Evolutionary conservation across 768 basidiomycete genomes (phyloP).

Genomic region (Mycena pura): DNA sequence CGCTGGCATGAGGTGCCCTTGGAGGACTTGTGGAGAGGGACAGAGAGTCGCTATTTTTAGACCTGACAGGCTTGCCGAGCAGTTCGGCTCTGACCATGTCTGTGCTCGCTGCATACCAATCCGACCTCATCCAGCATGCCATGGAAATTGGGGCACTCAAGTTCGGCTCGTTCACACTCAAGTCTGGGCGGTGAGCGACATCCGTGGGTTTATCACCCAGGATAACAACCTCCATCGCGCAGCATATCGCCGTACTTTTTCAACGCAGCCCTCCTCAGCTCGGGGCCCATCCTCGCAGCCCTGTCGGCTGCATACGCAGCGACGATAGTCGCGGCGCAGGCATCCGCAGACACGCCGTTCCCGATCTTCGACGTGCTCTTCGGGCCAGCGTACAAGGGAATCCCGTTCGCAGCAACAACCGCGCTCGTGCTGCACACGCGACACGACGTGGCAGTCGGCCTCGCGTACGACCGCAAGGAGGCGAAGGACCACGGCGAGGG

Average conservation of each 20-base stretch:
- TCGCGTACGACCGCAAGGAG: conserved; percentile 95
- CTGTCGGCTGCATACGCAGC: conserved; percentile 85
- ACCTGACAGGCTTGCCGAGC: too few relatives aligned
- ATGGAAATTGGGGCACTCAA: conserved; percentile 78
- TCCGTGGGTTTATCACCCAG: conserved; percentile 1
- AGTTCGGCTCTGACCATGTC: too few relatives aligned
- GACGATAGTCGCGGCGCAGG: conserved; percentile 67
- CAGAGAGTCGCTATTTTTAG: neutral
- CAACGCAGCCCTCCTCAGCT: conserved; percentile 89
- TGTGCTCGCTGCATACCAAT: conserved; percentile 57
- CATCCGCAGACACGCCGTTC: conserved; percentile 35
- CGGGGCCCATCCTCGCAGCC: conserved; percentile 79
- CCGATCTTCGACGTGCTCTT: conserved; percentile 83
- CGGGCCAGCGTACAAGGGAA: conserved; percentile 98
- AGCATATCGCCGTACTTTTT: conserved; percentile 97
- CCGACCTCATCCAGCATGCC: conserved; percentile 70
- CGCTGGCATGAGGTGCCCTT: neutral
- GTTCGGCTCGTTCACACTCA: conserved; percentile 92
- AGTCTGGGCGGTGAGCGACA: conserved; percentile 93
- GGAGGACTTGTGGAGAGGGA: neutral
- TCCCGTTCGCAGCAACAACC: conserved; percentile 88
- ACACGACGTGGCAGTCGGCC: conserved; percentile 70
- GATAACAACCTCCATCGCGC: conserved; percentile 10
- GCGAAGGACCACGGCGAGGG: conserved; percentile 97
- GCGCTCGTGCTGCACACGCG: conserved; percentile 75